Conservation (phyloP, 2,329 filamentous ascomycete genomes). For the Aspergillus intermedius region DNA sequence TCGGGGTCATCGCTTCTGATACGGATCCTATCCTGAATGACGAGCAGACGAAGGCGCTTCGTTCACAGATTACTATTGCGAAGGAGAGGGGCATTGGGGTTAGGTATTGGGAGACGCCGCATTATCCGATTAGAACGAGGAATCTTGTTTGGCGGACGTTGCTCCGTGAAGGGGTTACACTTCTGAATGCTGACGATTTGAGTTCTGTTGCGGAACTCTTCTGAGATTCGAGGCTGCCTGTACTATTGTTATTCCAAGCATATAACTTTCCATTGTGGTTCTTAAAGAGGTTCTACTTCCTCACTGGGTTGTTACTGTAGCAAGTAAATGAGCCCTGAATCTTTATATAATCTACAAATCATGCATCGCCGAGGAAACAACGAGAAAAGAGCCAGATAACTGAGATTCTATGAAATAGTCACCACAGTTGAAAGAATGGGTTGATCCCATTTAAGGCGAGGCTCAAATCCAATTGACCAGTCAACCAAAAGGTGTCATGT, state of each 20-base stretch:
- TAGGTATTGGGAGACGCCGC: slow-evolving; percentile 59
- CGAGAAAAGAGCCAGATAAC: no score
- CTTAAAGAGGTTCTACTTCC: no score
- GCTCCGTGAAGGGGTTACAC: slow-evolving; percentile 51
- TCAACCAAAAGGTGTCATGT: no score
- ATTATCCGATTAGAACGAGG: slow-evolving; percentile 53
- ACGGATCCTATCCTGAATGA: slow-evolving; percentile 26
- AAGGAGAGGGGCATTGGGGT: slow-evolving; percentile 52
- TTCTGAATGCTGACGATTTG: slow-evolving; percentile 61
- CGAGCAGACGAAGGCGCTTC: slow-evolving; percentile 45
- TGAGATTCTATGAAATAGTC: no score
- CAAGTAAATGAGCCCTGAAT: no score
- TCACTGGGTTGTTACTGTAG: no score
- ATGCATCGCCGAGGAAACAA: no score
- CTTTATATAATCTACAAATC: no score
- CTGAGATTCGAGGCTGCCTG: not conserved
- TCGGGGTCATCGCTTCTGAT: slow-evolving; percentile 34
- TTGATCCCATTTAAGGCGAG: no score
- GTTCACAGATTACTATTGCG: slow-evolving; percentile 48
- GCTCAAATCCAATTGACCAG: no score
- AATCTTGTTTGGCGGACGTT: slow-evolving; percentile 55
- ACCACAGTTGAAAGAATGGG: no score
- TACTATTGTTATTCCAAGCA: not conserved
- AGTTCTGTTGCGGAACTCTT: slow-evolving; percentile 38
- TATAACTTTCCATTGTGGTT: no score